Conservation (phyloP, 2,329 filamentous ascomycete genomes). For the Penicillium hordei region DNA sequence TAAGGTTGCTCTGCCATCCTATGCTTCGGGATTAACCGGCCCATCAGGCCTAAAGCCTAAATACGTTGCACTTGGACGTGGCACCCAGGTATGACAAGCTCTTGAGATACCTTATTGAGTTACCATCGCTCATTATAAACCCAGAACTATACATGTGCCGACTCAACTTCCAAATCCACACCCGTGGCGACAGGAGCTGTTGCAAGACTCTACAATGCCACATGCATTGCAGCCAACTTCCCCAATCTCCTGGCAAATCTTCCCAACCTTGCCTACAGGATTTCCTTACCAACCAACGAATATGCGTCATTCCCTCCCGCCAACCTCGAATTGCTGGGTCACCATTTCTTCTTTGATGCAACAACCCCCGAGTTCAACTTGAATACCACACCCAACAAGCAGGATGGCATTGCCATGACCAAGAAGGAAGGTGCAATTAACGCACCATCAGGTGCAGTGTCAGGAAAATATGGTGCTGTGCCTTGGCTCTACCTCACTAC, state of each 20-base stretch:
- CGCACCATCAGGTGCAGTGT: slow-evolving; percentile 63
- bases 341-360: slow-evolving; percentile 75
- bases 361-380: slow-evolving; percentile 80
- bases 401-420: slow-evolving; percentile 59
- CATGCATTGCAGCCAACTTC: slow-evolving; percentile 70
- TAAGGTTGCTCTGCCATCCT: slow-evolving; percentile 43
- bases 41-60: slow-evolving; percentile 63
- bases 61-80: slow-evolving; percentile 82
- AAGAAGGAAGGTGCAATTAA: slow-evolving; percentile 60
- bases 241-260: slow-evolving; percentile 66
- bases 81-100: slow-evolving; percentile 57
- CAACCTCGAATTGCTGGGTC: slow-evolving; percentile 65
- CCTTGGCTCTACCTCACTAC: slow-evolving; percentile 72
- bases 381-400: slow-evolving; percentile 51
- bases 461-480: slow-evolving; percentile 67
- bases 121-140: slow-evolving; percentile 3
- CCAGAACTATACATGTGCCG: slow-evolving; percentile 88
- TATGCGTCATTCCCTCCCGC: slow-evolving; percentile 49
- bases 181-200: slow-evolving; percentile 71
- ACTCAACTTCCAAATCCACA: slow-evolving; percentile 56
- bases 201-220: slow-evolving; percentile 84
- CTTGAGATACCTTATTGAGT: slow-evolving; percentile 1
- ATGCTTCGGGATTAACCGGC: slow-evolving; percentile 60
- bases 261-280: slow-evolving; percentile 67
- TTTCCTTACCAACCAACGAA: slow-evolving; percentile 52